These are phyloP conservation scores for Diaporthe sp. DNA, from an alignment of 2,329 filamentous ascomycete genomes.

Conservation along the genomic window DNA sequence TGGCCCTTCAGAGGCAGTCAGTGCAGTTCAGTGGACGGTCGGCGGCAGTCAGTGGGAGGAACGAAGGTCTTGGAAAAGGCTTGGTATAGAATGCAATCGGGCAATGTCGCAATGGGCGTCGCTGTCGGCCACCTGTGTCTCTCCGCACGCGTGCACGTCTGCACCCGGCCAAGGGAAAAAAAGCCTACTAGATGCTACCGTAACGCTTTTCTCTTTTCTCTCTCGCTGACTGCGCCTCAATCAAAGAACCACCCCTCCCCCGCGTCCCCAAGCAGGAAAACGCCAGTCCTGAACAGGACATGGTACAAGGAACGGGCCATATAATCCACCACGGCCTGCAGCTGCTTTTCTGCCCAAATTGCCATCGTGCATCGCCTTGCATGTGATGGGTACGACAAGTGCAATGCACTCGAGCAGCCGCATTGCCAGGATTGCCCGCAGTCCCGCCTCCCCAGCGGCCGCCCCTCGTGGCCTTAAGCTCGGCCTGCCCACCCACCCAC, in stretches of 20 bases:
- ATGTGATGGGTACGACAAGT: constrained; percentile 13
- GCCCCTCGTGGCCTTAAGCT: not conserved
- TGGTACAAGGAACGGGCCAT: not conserved
- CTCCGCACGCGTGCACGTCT: constrained; percentile 7
- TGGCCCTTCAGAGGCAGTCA: not conserved
- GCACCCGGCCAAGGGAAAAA: not conserved
- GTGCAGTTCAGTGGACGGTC: not conserved
- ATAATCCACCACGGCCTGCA: not conserved
- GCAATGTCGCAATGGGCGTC: constrained; percentile 8
- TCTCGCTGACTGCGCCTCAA: not conserved
- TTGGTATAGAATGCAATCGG: constrained; percentile 21
- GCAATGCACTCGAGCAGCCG: not conserved
- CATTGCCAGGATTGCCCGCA: not conserved
- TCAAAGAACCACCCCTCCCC: not conserved
- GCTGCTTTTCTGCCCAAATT: not conserved
- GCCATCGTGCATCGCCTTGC: constrained; percentile 1
- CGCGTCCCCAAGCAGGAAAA: not conserved
- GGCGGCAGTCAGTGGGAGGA: constrained; percentile 10
- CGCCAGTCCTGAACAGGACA: not conserved
- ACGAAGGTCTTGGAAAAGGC: constrained; percentile 29
- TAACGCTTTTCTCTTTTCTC: not conserved
- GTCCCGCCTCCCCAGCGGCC: constrained; percentile 5
- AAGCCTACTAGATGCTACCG: not conserved
- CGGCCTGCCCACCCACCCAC: not conserved
- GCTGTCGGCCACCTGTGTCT: not conserved